A percentile compares a stretch with the other conserved stretches of the same genome.
phyloP scores from a whole-genome alignment of 1,284 basidiomycete species.

The Fomitopsis palustris region DNA sequence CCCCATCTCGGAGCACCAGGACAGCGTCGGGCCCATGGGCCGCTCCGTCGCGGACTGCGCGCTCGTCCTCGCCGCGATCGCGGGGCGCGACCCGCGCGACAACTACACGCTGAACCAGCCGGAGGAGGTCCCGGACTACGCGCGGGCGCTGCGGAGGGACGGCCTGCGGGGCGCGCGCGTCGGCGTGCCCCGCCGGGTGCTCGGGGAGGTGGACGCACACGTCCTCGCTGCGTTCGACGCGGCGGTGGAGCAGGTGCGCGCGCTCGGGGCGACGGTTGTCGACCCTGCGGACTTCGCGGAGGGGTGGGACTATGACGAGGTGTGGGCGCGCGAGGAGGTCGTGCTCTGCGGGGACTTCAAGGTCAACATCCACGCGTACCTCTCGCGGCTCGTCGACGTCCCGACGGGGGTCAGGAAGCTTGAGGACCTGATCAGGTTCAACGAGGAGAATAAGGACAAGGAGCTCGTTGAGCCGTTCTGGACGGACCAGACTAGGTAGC shows the following conservation, averaged over 20 bases:
- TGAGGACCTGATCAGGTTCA: conserved; percentile 39
- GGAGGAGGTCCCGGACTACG: conserved; percentile 35
- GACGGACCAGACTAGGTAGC: conserved; percentile 37
- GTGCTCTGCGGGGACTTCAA: conserved; percentile 38
- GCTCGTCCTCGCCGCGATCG: conserved; percentile 38
- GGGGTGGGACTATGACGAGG: conserved; percentile 32
- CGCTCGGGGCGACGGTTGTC: conserved; percentile 37
- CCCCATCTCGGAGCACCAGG: conserved; percentile 47
- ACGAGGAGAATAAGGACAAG: conserved; percentile 34
- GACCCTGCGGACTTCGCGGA: conserved; percentile 38
- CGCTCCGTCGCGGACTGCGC: conserved; percentile 46
- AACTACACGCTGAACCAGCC: conserved; percentile 42
- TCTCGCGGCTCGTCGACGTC: conserved; percentile 26
- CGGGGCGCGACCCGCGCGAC: conserved; percentile 43
- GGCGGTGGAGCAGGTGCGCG: conserved; percentile 32
- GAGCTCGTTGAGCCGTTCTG: conserved; percentile 37
- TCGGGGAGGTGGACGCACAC: conserved; percentile 24
- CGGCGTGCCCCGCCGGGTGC: conserved; percentile 34
- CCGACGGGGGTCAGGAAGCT: conserved; percentile 33
- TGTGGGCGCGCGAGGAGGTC: conserved; percentile 25
- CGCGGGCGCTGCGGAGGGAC: conserved; percentile 29
- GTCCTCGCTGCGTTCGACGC: conserved; percentile 33
- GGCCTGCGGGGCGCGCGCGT: conserved; percentile 36
- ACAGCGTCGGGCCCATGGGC: conserved; percentile 47
- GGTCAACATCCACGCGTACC: conserved; percentile 32